Base-by-base conservation (phyloP, 352 stramenopile genomes). In the Phytopythium sindhum region DNA sequence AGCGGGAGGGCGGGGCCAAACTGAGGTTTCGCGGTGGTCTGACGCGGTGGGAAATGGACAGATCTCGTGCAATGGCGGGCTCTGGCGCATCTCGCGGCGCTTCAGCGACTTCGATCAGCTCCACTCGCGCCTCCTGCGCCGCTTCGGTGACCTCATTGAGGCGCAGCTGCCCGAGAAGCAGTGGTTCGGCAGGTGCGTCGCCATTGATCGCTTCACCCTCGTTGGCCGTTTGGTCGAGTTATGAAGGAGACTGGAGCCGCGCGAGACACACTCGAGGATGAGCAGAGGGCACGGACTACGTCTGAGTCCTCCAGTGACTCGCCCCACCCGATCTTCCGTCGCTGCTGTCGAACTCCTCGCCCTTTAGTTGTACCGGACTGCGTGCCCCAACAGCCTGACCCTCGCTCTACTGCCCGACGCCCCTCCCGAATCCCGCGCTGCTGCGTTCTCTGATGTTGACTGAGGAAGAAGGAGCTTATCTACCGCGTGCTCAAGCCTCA, bases 81-180 rank as follows among this genome's bases (percentile, higher is more conserved):
- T 91, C 51, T 95, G 84, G 84, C 75, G 89, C 62, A 91, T 95
- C 52, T 93, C 82, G 23, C 78, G 86, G 33, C 86, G 86, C 53
- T 95, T 93, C 63, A 95, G 86, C 62, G 86, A 95, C 77, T 95
- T 95, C 72, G 86, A 95, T 58, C 86, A 95, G 71, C 82, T 95
- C 23, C 86, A 95, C 58, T 78, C 78, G 69, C 80, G 80, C 17
- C 77, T 95, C n/a, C 64, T 82, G 63, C 82, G 82, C 56, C 73
- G 70, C 57, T 93, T 93, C 54, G 84, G 82, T 17, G 80, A 89
- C 63, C 79, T 90, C 58, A 86, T 95, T 33, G 80, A 90, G 28
- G 79, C 63, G 11, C 66, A 72, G 41, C 64, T 95, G 66, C 86
- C 86, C 1, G 86, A 95, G 61, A 95, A 95, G 71, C 86, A 95